Base-by-base conservation (phyloP, 2,329 filamentous ascomycete genomes). In the Venturia pyrina region DNA sequence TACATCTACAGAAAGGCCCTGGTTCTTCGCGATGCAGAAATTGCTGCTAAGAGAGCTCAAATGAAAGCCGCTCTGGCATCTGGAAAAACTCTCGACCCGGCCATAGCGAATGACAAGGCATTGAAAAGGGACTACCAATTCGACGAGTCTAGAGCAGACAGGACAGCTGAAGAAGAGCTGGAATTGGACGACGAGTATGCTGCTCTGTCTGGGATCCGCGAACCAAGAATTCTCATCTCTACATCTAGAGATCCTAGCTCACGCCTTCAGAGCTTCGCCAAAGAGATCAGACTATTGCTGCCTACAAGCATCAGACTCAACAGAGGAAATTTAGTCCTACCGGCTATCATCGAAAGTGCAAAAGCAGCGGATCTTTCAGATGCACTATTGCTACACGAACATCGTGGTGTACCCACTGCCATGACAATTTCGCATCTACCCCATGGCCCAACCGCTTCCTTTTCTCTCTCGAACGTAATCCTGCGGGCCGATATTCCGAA, bases 401-500 rank as follows among this genome's bases (percentile, higher is more conserved):
- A 97, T 76, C 86, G 95, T 74, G 93, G 93, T 71, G 93, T 89
- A 0, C 95, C 95, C 0, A 97, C 93, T 0, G 93, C 92, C 1
- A 79, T 99, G 70, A 96, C 91, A 1, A 80, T 96, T 46, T 92
- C 88, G 0, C 92, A 96, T 73, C 87, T 96, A 61, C 92, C 92
- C 1, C 91, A 96, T 73, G 92, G 93, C 0, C 92, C 92, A 0
- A 96, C 90, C 5, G 88, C 88, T 40, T 92, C 89, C 11, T 96
- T 96, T 77, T 92, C 88, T 5, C 81, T 97, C 21, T 91, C 96
- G 76, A 98, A 99, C 70, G 93, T 98, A 3, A 89, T 97, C 11
- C 81, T 99, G 63, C 87, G 95, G 57, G 90, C 93, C 67, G 95
- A 99, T 74, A 96, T 99, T 24, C 93, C 95, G 1, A 92, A 95